phyloP scores from a whole-genome alignment of 2,329 filamentous ascomycete genomes.

The Beauveria pseudobassiana region DNA sequence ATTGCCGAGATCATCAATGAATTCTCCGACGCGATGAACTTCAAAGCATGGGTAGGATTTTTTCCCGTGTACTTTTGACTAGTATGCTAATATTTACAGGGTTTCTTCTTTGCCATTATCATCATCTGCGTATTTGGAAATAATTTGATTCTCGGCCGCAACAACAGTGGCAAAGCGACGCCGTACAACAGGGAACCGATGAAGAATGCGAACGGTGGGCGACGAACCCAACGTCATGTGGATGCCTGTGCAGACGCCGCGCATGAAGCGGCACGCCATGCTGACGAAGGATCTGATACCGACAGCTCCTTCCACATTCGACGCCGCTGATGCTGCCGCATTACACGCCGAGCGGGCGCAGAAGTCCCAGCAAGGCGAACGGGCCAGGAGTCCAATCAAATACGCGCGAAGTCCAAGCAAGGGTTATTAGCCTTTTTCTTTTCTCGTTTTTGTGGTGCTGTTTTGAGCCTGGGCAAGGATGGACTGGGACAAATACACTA shows the following conservation, averaged over 20 bases:
- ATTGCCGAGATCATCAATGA: slow-evolving; percentile 90
- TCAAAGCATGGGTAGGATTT: slow-evolving; percentile 58
- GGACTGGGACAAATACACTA: not conserved
- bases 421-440: slow-evolving; percentile 19
- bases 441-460: not conserved
- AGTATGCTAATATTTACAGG: slow-evolving; percentile 25
- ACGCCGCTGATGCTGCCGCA: slow-evolving; percentile 35
- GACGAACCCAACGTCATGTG: slow-evolving; percentile 39
- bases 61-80: not conserved
- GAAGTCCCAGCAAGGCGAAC: slow-evolving; percentile 43
- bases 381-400: slow-evolving; percentile 42
- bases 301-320: slow-evolving; percentile 40
- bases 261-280: slow-evolving; percentile 33
- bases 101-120: slow-evolving; percentile 43
- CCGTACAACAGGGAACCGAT: slow-evolving; percentile 20
- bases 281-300: slow-evolving; percentile 42
- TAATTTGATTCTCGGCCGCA: slow-evolving; percentile 38
- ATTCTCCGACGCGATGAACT: slow-evolving; percentile 84
- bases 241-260: slow-evolving; percentile 43
- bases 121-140: slow-evolving; percentile 42
- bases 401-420: slow-evolving; percentile 32
- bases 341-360: slow-evolving; percentile 38
- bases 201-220: slow-evolving; percentile 16
- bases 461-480: not conserved
- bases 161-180: slow-evolving; percentile 16